phyloP scores from a whole-genome alignment of 2,329 filamentous ascomycete species.

The Colletotrichum tofieldiae region DNA sequence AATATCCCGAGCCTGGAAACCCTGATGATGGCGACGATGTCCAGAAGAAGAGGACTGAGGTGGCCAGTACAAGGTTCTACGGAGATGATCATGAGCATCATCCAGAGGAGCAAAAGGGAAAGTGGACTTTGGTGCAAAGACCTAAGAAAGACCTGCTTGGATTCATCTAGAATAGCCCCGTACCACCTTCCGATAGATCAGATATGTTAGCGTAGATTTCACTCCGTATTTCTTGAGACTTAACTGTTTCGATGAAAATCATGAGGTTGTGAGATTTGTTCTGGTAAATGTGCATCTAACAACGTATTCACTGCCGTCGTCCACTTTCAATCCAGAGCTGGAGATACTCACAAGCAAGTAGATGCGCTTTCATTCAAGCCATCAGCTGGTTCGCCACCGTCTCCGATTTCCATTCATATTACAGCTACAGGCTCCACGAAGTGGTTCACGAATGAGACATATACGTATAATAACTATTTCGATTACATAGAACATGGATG shows the following conservation, averaged over 20 bases:
- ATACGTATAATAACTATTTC: no score
- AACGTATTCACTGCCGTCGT: no score
- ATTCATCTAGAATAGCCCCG: slow-evolving; percentile 8
- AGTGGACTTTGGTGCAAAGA: slow-evolving; percentile 10
- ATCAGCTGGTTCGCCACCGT: no score
- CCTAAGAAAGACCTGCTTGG: slow-evolving; percentile 31
- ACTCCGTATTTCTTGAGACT: neutral
- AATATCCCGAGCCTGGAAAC: slow-evolving; percentile 60
- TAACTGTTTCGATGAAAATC: neutral
- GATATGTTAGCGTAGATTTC: neutral
- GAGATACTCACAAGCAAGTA: neutral
- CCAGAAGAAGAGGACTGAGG: neutral
- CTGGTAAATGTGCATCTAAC: neutral
- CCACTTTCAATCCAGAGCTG: neutral
- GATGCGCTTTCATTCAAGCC: neutral
- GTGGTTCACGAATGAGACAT: no score
- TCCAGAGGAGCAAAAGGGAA: neutral
- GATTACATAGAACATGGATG: no score
- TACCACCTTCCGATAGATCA: neutral
- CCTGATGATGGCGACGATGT: neutral
- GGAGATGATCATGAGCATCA: neutral
- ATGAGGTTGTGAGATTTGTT: neutral
- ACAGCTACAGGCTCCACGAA: neutral
- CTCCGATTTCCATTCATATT: neutral
- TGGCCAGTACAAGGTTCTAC: neutral